These are phyloP conservation scores for Penicillium egyptiacum DNA, from an alignment of 495 filamentous ascomycete genomes.

Conservation along the genomic window DNA sequence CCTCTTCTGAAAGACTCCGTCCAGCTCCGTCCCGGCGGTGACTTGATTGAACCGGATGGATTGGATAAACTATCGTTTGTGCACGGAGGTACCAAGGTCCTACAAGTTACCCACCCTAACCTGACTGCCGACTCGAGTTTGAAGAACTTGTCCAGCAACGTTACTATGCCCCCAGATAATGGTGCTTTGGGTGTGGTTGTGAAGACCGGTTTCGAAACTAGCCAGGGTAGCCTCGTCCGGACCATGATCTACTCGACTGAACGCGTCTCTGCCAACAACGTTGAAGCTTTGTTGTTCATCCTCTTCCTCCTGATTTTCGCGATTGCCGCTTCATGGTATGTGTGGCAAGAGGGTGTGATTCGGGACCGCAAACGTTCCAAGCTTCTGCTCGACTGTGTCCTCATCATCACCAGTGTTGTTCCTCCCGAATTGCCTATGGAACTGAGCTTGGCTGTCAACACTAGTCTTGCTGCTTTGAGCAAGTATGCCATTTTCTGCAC, in stretches of 20 bases:
- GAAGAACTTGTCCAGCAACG: slow-evolving; percentile 66
- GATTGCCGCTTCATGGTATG: slow-evolving; percentile 98
- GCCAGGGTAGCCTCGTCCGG: slow-evolving; percentile 92
- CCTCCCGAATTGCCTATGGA: slow-evolving; percentile 98
- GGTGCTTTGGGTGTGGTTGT: slow-evolving; percentile 92
- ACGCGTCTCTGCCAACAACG: slow-evolving; percentile 95
- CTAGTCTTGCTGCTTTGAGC: slow-evolving; percentile 92
- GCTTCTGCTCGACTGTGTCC: slow-evolving; percentile 92
- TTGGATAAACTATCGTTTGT: slow-evolving; percentile 96
- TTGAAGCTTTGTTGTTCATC: slow-evolving; percentile 92
- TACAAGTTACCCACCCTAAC: slow-evolving; percentile 84
- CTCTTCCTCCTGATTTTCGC: slow-evolving; percentile 95
- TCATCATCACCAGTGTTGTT: slow-evolving; percentile 96
- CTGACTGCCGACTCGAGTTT: slow-evolving; percentile 65
- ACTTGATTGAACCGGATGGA: slow-evolving; percentile 82
- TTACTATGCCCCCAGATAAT: slow-evolving; percentile 79
- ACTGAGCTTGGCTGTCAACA: slow-evolving; percentile 94
- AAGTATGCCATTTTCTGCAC: slow-evolving; percentile 98
- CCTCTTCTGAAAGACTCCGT: slow-evolving; percentile 95
- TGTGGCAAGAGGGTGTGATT: slow-evolving; percentile 93
- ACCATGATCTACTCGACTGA: slow-evolving; percentile 99
- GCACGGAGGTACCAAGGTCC: slow-evolving; percentile 94
- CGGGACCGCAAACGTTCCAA: slow-evolving; percentile 96
- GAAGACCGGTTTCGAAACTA: slow-evolving; percentile 98
- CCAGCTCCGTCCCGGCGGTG: slow-evolving; percentile 83